Conservation (phyloP, 768 basidiomycete genomes). For the Xerocomellus intermedius region DNA sequence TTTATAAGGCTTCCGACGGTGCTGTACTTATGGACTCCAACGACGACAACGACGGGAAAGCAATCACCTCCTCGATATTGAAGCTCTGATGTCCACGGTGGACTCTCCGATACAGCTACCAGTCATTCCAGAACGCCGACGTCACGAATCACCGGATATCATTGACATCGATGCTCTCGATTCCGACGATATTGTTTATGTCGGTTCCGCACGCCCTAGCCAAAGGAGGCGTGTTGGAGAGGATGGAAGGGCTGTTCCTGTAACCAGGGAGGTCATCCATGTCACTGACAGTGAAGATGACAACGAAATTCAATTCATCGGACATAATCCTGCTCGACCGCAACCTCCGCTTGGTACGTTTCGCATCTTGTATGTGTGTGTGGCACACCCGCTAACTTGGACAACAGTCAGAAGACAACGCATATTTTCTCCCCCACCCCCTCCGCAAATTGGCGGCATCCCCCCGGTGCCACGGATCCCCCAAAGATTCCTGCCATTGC, state of each 20-base stretch:
- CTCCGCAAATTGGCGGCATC: conserved; percentile 34
- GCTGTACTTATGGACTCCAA: conserved; percentile 6
- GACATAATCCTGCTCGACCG: conserved; percentile 21
- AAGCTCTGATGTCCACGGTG: conserved; percentile 20
- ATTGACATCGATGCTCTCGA: conserved; percentile 48
- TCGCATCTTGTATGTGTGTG: not conserved
- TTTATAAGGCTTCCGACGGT: conserved; percentile 11
- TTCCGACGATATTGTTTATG: conserved; percentile 31
- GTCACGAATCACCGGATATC: conserved; percentile 29
- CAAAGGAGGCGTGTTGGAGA: conserved; percentile 28
- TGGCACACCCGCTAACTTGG: not conserved
- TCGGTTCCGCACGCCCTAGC: conserved; percentile 22
- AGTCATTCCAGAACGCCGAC: conserved; percentile 12
- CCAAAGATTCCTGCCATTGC: conserved; percentile 39
- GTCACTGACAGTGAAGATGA: conserved; percentile 44
- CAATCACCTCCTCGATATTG: not conserved
- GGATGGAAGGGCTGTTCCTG: conserved; percentile 20
- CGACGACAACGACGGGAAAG: conserved; percentile 20
- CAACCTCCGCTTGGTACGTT: conserved; percentile 20
- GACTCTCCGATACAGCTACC: conserved; percentile 7
- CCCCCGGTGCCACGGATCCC: conserved; percentile 60
- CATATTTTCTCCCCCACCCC: conserved; percentile 51
- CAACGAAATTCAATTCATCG: conserved; percentile 27
- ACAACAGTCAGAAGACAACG: conserved; percentile 20
- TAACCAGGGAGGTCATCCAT: conserved; percentile 29